These are phyloP conservation scores for Chlamydomonas applanata DNA, from an alignment of 139 green algal genomes.

Conservation along the genomic window DNA sequence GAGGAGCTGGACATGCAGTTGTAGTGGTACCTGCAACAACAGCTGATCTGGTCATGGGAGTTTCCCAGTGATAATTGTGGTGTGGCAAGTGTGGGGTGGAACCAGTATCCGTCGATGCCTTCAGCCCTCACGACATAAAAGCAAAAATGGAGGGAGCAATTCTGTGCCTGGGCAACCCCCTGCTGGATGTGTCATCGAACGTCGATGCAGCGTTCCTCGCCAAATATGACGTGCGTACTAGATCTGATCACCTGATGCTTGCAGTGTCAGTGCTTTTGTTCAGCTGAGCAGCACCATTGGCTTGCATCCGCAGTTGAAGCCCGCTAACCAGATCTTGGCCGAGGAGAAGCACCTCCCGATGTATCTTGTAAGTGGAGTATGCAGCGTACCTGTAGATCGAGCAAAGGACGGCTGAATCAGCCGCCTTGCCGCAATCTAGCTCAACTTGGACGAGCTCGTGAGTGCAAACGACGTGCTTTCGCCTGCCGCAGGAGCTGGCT, in stretches of 20 bases:
- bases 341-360: constrained; percentile 96
- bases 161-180: constrained; percentile 93
- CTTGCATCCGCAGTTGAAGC: constrained; percentile 70
- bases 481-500: constrained; percentile 73
- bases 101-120: too few relatives aligned
- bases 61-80: too few relatives aligned
- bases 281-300: background rate
- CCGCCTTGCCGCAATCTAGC: background rate
- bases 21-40: too few relatives aligned
- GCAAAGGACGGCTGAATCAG: too few relatives aligned
- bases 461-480: too few relatives aligned
- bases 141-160: constrained; percentile 53
- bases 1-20: too few relatives aligned
- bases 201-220: constrained; percentile 85
- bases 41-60: too few relatives aligned
- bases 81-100: too few relatives aligned
- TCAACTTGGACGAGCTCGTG: too few relatives aligned
- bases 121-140: too few relatives aligned
- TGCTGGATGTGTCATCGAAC: constrained; percentile 90
- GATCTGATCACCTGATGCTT: background rate
- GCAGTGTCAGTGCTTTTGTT: background rate
- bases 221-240: constrained; percentile 78
- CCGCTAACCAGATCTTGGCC: constrained; percentile 96
- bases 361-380: constrained; percentile 63
- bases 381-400: too few relatives aligned